Evolutionary conservation across 1,284 basidiomycete species (phyloP).

Genomic region (Moniliella sp.): DNA sequence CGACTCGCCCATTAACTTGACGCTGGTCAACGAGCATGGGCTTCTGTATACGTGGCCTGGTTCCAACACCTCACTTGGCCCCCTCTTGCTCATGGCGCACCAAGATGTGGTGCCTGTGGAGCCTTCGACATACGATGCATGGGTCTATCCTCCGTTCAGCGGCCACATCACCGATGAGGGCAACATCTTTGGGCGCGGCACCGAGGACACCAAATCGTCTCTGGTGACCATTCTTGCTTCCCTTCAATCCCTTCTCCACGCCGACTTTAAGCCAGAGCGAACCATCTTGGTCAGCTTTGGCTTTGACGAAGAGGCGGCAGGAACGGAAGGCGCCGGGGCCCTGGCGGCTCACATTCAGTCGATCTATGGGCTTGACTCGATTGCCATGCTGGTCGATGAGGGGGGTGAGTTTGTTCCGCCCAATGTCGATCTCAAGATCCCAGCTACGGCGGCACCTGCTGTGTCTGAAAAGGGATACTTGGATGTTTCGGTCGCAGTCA

Average conservation of each 20-base stretch:
- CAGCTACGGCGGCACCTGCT: no score
- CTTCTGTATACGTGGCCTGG: conserved; percentile 48
- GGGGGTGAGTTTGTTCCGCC: no score
- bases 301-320: conserved; percentile 52
- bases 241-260: conserved; percentile 35
- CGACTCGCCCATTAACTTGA: conserved; percentile 6
- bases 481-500: conserved; percentile 10
- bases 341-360: no score
- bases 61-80: conserved; percentile 42
- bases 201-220: conserved; percentile 34
- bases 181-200: conserved; percentile 39
- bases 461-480: conserved; percentile 1
- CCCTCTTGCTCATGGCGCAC: conserved; percentile 47
- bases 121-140: conserved; percentile 36
- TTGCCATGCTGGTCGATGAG: not conserved
- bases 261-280: conserved; percentile 1
- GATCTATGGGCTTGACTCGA: no score
- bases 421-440: no score
- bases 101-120: conserved; percentile 45
- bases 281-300: conserved; percentile 41
- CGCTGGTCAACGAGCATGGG: conserved; percentile 44
- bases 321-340: no score
- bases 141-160: conserved; percentile 39
- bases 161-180: conserved; percentile 36
- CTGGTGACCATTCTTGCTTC: conserved; percentile 37